Percentiles rank a stretch among this genome's conserved stretches.
Conservation (phyloP, 2,329 filamentous ascomycete genomes). For the Hymenoscyphus fraxineus region DNA sequence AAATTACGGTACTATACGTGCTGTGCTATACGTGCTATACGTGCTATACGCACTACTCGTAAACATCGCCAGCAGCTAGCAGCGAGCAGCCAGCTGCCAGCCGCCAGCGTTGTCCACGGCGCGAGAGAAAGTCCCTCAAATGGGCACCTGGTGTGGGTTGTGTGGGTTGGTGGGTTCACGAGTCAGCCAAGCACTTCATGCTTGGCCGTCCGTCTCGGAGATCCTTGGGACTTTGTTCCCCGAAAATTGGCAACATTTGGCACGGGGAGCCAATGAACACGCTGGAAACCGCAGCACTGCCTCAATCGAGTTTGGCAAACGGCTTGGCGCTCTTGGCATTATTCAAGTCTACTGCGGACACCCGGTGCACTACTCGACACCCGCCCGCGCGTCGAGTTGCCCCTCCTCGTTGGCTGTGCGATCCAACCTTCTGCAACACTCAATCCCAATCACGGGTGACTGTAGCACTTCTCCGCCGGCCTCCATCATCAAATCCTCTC, state of each 20-base stretch:
- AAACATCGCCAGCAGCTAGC: background rate
- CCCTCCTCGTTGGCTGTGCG: background rate
- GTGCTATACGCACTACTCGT: too few relatives aligned
- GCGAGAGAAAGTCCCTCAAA: background rate
- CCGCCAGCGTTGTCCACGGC: background rate
- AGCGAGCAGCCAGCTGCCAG: too few relatives aligned
- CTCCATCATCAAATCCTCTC: background rate
- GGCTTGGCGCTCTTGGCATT: constrained; percentile 1
- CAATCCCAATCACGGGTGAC: background rate
- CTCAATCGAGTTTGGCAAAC: constrained; percentile 1
- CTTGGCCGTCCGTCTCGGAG: constrained; percentile 2
- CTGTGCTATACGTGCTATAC: too few relatives aligned
- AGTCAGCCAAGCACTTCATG: constrained; percentile 1
- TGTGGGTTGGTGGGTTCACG: background rate
- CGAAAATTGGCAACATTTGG: constrained; percentile 2
- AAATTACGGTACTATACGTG: too few relatives aligned
- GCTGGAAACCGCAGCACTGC: background rate
- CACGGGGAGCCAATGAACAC: background rate
- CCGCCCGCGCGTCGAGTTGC: background rate
- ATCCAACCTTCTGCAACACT: background rate
- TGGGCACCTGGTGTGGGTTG: background rate
- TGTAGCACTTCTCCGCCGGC: background rate
- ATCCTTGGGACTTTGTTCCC: constrained; percentile 3
- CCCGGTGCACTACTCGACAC: background rate
- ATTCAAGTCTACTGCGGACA: background rate